Evolutionary conservation across 1,284 basidiomycete species (phyloP).

Genomic region (Malassezia brasiliensis): DNA sequence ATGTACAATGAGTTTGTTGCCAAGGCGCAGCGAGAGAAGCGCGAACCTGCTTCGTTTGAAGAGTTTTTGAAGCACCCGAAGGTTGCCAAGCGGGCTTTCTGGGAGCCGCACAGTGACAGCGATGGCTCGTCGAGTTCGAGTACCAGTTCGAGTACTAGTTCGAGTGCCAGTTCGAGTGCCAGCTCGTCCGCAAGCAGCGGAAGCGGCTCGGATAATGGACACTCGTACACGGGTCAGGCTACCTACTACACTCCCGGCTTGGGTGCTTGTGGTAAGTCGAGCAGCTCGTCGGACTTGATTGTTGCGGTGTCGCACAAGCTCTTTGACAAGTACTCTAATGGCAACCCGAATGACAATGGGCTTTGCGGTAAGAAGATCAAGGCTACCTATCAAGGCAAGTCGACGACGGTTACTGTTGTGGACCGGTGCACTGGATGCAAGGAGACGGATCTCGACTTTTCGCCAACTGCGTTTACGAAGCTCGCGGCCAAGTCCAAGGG

Average conservation of each 20-base stretch:
- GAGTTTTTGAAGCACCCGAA: not conserved
- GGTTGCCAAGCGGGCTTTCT: not conserved
- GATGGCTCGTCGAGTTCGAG: not conserved
- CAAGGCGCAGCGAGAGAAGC: not conserved
- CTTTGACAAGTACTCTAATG: slow-evolving; percentile 26
- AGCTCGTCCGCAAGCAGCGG: not conserved
- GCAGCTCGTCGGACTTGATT: slow-evolving; percentile 33
- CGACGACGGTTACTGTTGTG: slow-evolving; percentile 28
- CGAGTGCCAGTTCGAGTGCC: not conserved
- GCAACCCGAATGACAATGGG: slow-evolving; percentile 39
- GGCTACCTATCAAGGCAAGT: slow-evolving; percentile 33
- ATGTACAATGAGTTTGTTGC: not conserved
- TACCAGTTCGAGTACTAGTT: not conserved
- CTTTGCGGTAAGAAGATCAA: slow-evolving; percentile 39
- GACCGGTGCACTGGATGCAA: slow-evolving; percentile 36
- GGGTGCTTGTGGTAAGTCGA: slow-evolving; percentile 36
- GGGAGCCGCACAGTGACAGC: not conserved
- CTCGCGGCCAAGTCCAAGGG: slow-evolving; percentile 25
- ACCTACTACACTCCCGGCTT: slow-evolving; percentile 37
- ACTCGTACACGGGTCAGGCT: slow-evolving; percentile 36
- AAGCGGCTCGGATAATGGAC: not conserved
- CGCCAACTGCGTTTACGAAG: slow-evolving; percentile 25
- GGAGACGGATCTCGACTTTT: slow-evolving; percentile 32
- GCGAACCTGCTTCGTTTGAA: not conserved
- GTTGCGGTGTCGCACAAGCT: slow-evolving; percentile 32